These are phyloP conservation scores for Aspergillus pseudoglaucus DNA, from an alignment of 2,329 filamentous ascomycete species.

Conservation along the genomic window DNA sequence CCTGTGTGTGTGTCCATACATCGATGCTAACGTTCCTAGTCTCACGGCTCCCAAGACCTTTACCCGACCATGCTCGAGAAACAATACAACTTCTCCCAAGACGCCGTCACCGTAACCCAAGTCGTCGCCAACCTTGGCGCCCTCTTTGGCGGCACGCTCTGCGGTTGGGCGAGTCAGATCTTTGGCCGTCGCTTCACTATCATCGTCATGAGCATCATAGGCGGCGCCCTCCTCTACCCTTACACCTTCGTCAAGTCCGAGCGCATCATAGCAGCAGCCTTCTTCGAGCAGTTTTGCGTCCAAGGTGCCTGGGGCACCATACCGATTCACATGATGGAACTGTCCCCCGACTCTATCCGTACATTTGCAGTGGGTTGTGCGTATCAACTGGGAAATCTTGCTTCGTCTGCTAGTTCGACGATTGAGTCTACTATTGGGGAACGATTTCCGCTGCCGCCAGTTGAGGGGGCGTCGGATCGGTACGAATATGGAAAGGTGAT, in stretches of 20 bases:
- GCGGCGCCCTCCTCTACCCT: slow-evolving; percentile 74
- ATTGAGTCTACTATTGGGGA: slow-evolving; percentile 73
- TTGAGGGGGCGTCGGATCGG: slow-evolving; percentile 43
- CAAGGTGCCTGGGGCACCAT: slow-evolving; percentile 71
- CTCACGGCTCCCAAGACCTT: slow-evolving; percentile 65
- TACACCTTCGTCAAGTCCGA: slow-evolving; percentile 64
- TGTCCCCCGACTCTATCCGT: slow-evolving; percentile 54
- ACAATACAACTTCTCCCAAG: slow-evolving; percentile 49
- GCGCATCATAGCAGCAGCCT: slow-evolving; percentile 68
- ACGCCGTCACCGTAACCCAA: slow-evolving; percentile 62
- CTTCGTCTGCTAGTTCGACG: slow-evolving; percentile 58
- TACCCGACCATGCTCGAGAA: slow-evolving; percentile 57
- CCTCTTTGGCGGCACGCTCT: slow-evolving; percentile 58
- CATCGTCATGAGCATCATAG: slow-evolving; percentile 56
- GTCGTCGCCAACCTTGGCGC: slow-evolving; percentile 67
- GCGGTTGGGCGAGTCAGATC: slow-evolving; percentile 63
- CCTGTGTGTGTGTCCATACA: background rate
- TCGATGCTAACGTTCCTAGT: slow-evolving; percentile 29
- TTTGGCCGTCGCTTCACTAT: slow-evolving; percentile 65
- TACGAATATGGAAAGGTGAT: slow-evolving; percentile 80
- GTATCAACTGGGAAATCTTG: slow-evolving; percentile 60
- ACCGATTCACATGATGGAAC: slow-evolving; percentile 63
- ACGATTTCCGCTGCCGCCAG: slow-evolving; percentile 61
- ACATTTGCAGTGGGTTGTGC: slow-evolving; percentile 58
- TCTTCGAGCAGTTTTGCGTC: slow-evolving; percentile 76